Evolutionary conservation across 1,139 yeast genomes (phyloP), one percentile per base, ranked within the genome.

Genomic region (Candida glucosophila): DNA sequence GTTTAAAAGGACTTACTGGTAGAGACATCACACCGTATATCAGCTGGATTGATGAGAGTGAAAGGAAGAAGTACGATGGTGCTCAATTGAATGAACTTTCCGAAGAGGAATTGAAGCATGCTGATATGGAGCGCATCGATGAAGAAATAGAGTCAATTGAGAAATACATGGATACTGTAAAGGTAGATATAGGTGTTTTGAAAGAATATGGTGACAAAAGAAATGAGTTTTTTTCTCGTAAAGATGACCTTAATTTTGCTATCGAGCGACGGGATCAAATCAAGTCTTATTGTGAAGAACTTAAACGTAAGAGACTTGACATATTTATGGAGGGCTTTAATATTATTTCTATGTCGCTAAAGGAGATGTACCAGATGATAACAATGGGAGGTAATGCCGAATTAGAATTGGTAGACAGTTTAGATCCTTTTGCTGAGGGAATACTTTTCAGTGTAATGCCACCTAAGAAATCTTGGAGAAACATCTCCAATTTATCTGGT

Each of bases 361-460:
- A 90, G 50, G 96, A 85, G 44, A 88, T 92, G 97, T 92, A 92
- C 46, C 94, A 88, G 45, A 83, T 90, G 93, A 90, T 92, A 33
- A 92, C 98, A 1, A 86, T 90, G 93, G 98, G 98, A 10, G 99
- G 99, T 20, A 92, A 88, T 58, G 99, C 99, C 0, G 98, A 92
- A 50, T 65, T 92, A 22, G 99, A 92, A 47, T 67, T 90, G 28
- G 97, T 88, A 12, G 98, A 92, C 48, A 79, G 94, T 38, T 68
- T 90, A 43, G 98, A 92, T 52, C 98, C 98, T n/a, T 92, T 92
- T 45, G 77, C 95, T 1, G 98, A 92, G 54, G 99, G 99, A 17
- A 88, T 92, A 24, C 59, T 86, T 24, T 92, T 92, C 53, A 82
- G 95, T 52, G 98, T 92, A 5, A 92, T 92, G 98, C 99, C 99